Conservation (phyloP, 2,329 filamentous ascomycete species). For the Diaporthe sp. region DNA sequence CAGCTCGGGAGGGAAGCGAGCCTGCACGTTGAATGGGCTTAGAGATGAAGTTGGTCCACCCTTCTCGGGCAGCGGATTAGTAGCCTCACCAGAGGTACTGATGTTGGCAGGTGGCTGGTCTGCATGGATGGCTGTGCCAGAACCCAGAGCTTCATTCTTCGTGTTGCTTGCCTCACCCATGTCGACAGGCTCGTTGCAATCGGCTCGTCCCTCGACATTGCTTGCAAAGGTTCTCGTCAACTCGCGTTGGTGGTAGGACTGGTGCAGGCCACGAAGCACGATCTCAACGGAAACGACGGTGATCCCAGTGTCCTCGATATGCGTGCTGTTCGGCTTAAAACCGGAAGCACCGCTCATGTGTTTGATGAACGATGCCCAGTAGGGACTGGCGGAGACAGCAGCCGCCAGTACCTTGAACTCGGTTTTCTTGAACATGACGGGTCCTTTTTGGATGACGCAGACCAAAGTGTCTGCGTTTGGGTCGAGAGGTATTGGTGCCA, state of each 20-base stretch:
- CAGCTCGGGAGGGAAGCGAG: not conserved
- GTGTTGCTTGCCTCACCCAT: no score
- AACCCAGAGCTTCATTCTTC: not conserved
- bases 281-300: not conserved
- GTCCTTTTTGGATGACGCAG: not conserved
- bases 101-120: not conserved
- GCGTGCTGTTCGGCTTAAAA: not conserved
- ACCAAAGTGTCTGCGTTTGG: not conserved
- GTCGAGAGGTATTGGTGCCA: not conserved
- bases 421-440: not conserved
- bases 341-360: not conserved
- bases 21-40: not conserved
- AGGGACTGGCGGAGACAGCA: not conserved
- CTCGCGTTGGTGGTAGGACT: not conserved
- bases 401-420: not conserved
- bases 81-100: not conserved
- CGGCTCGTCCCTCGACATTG: no score
- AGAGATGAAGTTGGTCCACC: no score
- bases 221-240: no score
- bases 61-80: not conserved
- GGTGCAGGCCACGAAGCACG: not conserved
- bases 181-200: no score
- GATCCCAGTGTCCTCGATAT: slow-evolving; percentile 1
- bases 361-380: not conserved
- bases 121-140: not conserved